Evolutionary conservation across 768 basidiomycete species (phyloP), one percentile per base, ranked within the genome.

Genomic region (Punctularia strigosozonata): DNA sequence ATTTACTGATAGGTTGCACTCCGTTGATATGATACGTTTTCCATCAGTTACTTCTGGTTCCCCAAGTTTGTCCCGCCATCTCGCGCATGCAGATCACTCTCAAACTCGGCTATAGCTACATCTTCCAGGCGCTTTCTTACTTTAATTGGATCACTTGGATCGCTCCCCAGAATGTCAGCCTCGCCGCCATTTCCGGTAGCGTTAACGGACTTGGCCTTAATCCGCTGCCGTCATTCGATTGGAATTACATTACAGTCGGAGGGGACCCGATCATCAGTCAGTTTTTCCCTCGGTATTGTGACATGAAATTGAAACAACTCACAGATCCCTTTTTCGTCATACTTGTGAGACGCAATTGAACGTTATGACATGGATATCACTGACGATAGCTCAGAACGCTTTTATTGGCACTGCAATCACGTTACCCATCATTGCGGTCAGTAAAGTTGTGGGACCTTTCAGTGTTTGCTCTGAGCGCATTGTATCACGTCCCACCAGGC

Each of bases 171-270:
- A 63, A 63, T 41, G 39, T 61, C 33, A 20, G 10, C 35, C 43
- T 46, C 36, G 65, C 17, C 49, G 55, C 53, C 49, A 55, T 47
- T 45, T 46, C 33, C 19, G 33, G 33, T 10, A 19, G 33, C 18
- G 21, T 57, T 49, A 52, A 49, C 18, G 63, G 64, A 19, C 40
- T 66, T 3, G 64, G 64, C 17, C 34, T 62, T 36, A 60, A 58
- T 43, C 54, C 57, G 2, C 39, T 56, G 6, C 52, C 59, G 1
- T 61, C 64, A 0, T 61, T 65, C 33, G 64, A 66, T 42, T 62
- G 59, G 52, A 58, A 56, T 42, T 38, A 51, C 23, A 36, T 62
- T 15, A 50, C 42, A 6, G 41, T 46, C 12, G 34, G 42, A 32
- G 50, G 47, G 3, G 49, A 48, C 42, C 58, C 60, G 1, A 41